Conservation (phyloP, 2,329 filamentous ascomycete genomes). For the Colletotrichum sp. region DNA sequence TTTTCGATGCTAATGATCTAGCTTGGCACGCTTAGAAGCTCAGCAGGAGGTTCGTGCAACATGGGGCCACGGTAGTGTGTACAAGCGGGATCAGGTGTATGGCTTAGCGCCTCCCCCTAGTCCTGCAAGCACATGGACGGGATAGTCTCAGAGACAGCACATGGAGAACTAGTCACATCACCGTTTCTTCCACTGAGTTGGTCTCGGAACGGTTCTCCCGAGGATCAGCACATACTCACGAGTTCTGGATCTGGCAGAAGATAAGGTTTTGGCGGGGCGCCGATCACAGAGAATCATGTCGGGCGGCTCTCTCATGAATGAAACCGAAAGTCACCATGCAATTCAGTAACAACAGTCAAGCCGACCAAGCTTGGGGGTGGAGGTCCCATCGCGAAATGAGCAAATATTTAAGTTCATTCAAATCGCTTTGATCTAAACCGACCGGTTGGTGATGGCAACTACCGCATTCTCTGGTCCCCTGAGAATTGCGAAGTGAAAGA, state of each 20-base stretch:
- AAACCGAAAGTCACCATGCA: neutral
- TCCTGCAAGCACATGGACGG: neutral
- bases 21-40: neutral
- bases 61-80: neutral
- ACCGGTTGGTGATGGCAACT: neutral
- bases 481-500: neutral
- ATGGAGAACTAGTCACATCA: neutral
- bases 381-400: neutral
- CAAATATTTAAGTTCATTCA: fast-evolving
- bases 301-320: neutral
- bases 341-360: neutral
- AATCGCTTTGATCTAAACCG: neutral
- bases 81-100: neutral
- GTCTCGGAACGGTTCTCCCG: neutral
- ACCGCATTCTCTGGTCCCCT: neutral
- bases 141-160: neutral
- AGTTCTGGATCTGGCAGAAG: neutral
- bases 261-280: neutral
- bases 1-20: neutral
- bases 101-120: neutral
- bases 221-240: neutral
- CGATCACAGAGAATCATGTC: neutral
- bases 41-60: neutral
- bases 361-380: neutral
- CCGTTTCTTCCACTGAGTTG: neutral